Base-by-base conservation (phyloP, 2,329 filamentous ascomycete genomes). In the Botrytis porri region DNA sequence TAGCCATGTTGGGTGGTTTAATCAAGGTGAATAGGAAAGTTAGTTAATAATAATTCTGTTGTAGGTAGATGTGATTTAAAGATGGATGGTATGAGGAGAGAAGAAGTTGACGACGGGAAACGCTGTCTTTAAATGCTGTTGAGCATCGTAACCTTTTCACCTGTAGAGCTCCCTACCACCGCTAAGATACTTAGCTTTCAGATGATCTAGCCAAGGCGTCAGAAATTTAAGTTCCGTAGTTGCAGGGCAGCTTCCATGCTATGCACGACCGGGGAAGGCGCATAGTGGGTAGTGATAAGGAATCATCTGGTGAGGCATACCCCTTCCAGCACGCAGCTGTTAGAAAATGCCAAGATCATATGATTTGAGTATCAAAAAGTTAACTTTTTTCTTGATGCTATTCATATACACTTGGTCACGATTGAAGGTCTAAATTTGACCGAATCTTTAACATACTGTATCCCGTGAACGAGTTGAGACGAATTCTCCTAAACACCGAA, bases 1-100 rank as follows among this genome's bases (percentile, higher is more conserved):
- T 39, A 77, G 79, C 70, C 78, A 80, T 80, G 69, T 25, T 79
- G 75, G 62, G 63, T 59, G 69, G 10, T 39, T 37, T 45, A 51
- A 37, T 67, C 16, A 59, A 61, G 22, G 29, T 25, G 37, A 29
- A 37, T 72, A 18, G 20, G 16, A 29, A 39, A 18, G 20, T 45
- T 29, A 69, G 54, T 32, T 66, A 32, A 43, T 71, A 35, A 32
- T 39, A 66, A 25, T 66, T 45, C 4, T n/a, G 39, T 59, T 61
- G 39, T 60, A 66, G 41, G 41, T n/a, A 62, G 32, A 67, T 67
- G 22, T 32, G 51, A 25, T 35, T 29, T 61, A 32, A 67, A 60
- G 62, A 45, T 35, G 16, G 18, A 32, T 66, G 25, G 22, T 35
- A 43, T 41, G 48, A 69, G n/a, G 29, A 41, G 65, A 37, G 16